A percentile compares a stretch with the other conserved stretches of the same genome.
These are phyloP conservation scores for Lineolata rhizophorae DNA, from an alignment of 495 filamentous ascomycete species.

Conservation along the genomic window DNA sequence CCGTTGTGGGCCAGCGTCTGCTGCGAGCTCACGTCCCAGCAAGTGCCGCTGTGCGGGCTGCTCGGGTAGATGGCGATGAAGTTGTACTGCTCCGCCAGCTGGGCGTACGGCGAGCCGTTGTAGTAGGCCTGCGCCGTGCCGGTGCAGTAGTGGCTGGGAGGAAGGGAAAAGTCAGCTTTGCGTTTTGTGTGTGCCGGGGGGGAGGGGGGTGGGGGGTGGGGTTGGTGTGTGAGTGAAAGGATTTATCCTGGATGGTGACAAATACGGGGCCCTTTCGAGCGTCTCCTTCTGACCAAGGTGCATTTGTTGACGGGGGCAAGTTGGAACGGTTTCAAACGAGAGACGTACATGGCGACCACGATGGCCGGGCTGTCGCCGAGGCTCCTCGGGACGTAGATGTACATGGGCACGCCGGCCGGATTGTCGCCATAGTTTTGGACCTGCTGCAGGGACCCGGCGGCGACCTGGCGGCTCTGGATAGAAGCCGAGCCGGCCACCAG, in stretches of 20 bases:
- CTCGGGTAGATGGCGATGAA: constrained; percentile 32
- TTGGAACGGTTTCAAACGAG: too few relatives aligned
- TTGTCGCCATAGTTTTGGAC: constrained; percentile 7
- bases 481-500: too few relatives aligned
- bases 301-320: too few relatives aligned
- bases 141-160: constrained; percentile 15
- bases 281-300: too few relatives aligned
- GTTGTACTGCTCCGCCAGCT: constrained; percentile 23
- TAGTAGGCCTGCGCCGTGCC: constrained; percentile 16
- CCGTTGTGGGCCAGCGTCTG: constrained; percentile 26
- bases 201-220: too few relatives aligned
- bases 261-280: too few relatives aligned
- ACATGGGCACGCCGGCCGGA: constrained; percentile 11
- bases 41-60: constrained; percentile 24
- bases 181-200: too few relatives aligned
- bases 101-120: constrained; percentile 13
- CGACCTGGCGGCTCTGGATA: too few relatives aligned
- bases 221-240: too few relatives aligned
- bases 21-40: constrained; percentile 29
- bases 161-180: too few relatives aligned
- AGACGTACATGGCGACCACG: constrained; percentile 14
- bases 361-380: constrained; percentile 11
- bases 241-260: too few relatives aligned
- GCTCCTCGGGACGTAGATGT: constrained; percentile 16
- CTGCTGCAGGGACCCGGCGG: constrained; percentile 2